Evolutionary conservation across 2,329 filamentous ascomycete genomes (phyloP), one percentile per base, ranked within the genome.

Genomic region (Penicillium vulpinum): DNA sequence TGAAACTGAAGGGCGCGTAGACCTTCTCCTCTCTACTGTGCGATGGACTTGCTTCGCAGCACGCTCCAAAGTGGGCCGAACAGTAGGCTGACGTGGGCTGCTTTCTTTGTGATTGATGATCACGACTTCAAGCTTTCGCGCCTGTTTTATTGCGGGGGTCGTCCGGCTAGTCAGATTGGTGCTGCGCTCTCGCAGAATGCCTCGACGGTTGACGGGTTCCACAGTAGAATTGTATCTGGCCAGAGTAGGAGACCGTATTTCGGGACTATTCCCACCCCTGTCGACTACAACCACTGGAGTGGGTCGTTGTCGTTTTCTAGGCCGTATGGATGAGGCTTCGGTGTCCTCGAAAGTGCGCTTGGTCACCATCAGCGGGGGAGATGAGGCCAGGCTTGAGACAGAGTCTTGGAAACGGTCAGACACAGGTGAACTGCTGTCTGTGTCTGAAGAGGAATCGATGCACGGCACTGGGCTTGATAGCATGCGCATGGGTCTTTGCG

Each of bases 371-470:
- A 68, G 69, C 45, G 67, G 63, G 28, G 70, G 64, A 18, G 70
- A 72, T 21, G 71, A 74, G 39, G 66, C 70, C 31, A 68, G 52
- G 51, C 67, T 74, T 13, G 70, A 70, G 15, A 60, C 58, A 31
- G 57, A 53, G 5, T 63, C 51, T 33, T 58, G 54, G n/a, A 64
- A 66, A 3, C 54, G 26, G 22, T 62, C 62, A 26, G 64, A 66
- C 13, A 48, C 58, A 8, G 61, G 40, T 26, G 67, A 68, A 28
- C 60, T 66, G 51, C 61, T 69, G 28, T 65, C 67, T 2, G 64
- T 70, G 29, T 66, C 68, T 4, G 65, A 67, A 10, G 68, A 68
- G 47, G 59, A 66, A 22, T 62, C 43, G 29, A 64, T 62, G 4
- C 54, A 59, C n/a, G 56, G 57, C 28, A 51, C 52, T 22, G 60